Conservation (phyloP, 306 rosid genomes). For the Ceratonia siliqua region DNA sequence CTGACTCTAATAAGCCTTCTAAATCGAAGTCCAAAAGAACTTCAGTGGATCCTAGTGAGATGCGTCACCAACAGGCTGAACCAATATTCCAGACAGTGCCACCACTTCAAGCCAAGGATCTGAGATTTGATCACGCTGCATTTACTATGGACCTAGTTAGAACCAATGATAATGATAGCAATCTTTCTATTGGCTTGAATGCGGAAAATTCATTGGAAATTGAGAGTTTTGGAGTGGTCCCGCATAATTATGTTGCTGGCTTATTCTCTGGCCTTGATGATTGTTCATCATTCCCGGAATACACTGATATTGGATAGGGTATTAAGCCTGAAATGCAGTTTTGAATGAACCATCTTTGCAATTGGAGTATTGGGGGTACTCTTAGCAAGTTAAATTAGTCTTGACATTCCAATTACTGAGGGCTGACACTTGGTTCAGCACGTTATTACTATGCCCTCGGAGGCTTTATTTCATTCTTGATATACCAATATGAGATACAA, state of each 20-base stretch:
- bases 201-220: slow-evolving; percentile 41
- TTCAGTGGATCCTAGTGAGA: slow-evolving; percentile 55
- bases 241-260: slow-evolving; percentile 52
- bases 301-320: slow-evolving; percentile 61
- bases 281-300: slow-evolving; percentile 52
- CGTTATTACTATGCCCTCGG: slow-evolving; percentile 20
- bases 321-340: slow-evolving; percentile 37
- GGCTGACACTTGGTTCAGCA: slow-evolving; percentile 24
- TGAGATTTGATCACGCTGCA: slow-evolving; percentile 41
- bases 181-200: slow-evolving; percentile 33
- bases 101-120: slow-evolving; percentile 39
- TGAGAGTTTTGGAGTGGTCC: slow-evolving; percentile 44
- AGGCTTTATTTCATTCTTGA: too few relatives aligned
- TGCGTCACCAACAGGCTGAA: slow-evolving; percentile 42
- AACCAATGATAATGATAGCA: slow-evolving; percentile 32
- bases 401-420: slow-evolving; percentile 24
- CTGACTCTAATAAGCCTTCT: slow-evolving; percentile 56
- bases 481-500: slow-evolving; percentile 24
- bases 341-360: slow-evolving; percentile 21
- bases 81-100: slow-evolving; percentile 42
- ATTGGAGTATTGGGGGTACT: slow-evolving; percentile 26
- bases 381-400: slow-evolving; percentile 30
- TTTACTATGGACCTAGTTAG: slow-evolving; percentile 37
- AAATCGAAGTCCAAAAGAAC: slow-evolving; percentile 67
- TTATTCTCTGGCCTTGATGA: slow-evolving; percentile 69